A percentile compares a stretch with the other conserved stretches of the same genome.
phyloP scores from a whole-genome alignment of 208 protist genomes.

The Acanthamoeba castellanii region DNA sequence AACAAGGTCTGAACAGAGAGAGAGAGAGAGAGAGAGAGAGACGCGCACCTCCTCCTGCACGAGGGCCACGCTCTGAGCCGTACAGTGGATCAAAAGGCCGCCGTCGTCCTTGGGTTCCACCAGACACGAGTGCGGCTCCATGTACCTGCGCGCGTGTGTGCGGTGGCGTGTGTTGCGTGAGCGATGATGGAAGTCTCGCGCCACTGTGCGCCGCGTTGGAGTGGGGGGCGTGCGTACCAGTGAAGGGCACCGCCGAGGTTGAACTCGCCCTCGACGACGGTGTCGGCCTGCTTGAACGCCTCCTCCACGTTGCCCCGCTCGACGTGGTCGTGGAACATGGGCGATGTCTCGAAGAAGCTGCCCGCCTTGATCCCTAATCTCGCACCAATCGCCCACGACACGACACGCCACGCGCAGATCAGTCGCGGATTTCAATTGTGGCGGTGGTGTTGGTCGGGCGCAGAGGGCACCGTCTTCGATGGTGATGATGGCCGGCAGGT shows the following conservation, averaged over 20 bases:
- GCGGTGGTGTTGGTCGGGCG: too few species aligned
- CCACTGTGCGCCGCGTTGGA: too few species aligned
- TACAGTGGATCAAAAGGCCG: background rate
- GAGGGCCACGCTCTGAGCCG: background rate
- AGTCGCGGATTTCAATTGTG: background rate
- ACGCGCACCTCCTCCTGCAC: background rate
- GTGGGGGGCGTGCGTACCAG: conserved; percentile 79
- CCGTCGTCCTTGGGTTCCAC: background rate
- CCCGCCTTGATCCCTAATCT: background rate
- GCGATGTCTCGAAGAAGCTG: background rate
- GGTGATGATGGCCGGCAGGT: background rate
- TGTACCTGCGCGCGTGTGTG: conserved; percentile 92
- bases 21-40: background rate
- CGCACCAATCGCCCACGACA: background rate
- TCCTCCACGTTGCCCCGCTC: conserved; percentile 85
- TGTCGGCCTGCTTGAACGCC: conserved; percentile 74
- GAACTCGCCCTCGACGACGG: background rate
- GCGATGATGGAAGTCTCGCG: too few species aligned
- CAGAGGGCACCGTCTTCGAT: background rate
- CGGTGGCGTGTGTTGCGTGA: conserved; percentile 76
- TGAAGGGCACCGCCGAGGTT: background rate
- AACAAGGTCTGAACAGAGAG: background rate
- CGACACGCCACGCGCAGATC: background rate
- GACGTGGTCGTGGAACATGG: conserved; percentile 71
- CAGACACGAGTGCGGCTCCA: background rate